Base-by-base conservation (phyloP, 805 yeast species). In the Groenewaldozyma salmanticensis region DNA sequence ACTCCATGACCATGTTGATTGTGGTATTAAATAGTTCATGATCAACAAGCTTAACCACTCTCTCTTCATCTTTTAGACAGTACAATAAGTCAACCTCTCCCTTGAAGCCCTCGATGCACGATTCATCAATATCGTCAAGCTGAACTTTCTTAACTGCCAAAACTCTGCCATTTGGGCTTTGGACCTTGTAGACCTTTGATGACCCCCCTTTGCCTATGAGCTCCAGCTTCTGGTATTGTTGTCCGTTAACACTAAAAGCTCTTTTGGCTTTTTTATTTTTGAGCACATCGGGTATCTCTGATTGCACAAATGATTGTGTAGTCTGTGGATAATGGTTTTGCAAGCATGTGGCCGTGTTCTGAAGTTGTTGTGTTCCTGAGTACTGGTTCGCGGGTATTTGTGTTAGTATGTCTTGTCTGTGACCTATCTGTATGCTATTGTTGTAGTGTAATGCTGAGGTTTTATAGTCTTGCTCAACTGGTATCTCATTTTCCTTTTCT, bases 201-300 rank as follows among this genome's bases (percentile, higher is more conserved):
- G 96, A 74, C 0, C 96, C 97, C 20, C 96, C 97, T 58, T 82
- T 74, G 4, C 96, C 97, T 16, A 88, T 59, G 11, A 83, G 65
- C 53, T 86, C 96, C 21, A 83, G 62, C 42, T 80, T 72, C 52
- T 81, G 88, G 55, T 83, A 90, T 33, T 70, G 70, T 27, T 68
- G 69, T 1, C 73, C 77, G 56, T 86, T 83, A 1, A 80, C 72
- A 5, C 53, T 50, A 4, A 71, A 54, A 1, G 58, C 42, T 21
- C 50, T 52, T 35, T 59, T 58, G 29, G 45, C 46, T 32, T 50
- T 52, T 37, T 48, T 45, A 22, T 42, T 34, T 18, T 35, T 34
- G 11, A 21, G 19, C 11, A 33, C 24, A 16, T n/a, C 19, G 16
- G 32, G 24, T 31, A n/a, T 36, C n/a, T 27, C 27, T 5, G n/a